Evolutionary conservation across 2,329 filamentous ascomycete species (phyloP).

Genomic region (Stenocarpella maydis): DNA sequence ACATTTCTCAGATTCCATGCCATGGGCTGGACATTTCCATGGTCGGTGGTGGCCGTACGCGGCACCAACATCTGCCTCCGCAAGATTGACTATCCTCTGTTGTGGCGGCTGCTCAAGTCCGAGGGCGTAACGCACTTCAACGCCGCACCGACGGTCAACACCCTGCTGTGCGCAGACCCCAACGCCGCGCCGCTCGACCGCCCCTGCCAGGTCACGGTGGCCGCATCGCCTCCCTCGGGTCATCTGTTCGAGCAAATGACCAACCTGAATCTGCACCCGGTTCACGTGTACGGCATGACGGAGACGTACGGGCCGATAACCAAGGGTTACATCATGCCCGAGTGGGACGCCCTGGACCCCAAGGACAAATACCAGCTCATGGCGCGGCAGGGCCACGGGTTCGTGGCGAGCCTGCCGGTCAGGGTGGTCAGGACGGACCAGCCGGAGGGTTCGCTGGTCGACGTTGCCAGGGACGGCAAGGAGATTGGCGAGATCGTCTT

Average conservation of each 20-base stretch:
- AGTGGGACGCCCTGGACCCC: constrained; percentile 77
- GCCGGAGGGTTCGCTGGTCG: constrained; percentile 69
- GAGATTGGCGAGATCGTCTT: constrained; percentile 73
- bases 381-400: constrained; percentile 94
- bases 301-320: constrained; percentile 97
- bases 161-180: constrained; percentile 81
- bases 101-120: constrained; percentile 88
- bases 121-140: constrained; percentile 95
- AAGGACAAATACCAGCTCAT: constrained; percentile 87
- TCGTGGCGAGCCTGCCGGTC: constrained; percentile 81
- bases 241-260: constrained; percentile 93
- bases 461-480: constrained; percentile 57
- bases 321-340: constrained; percentile 87
- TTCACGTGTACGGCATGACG: constrained; percentile 90
- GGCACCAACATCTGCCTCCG: constrained; percentile 95
- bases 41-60: constrained; percentile 90
- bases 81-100: constrained; percentile 93
- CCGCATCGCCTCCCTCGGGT: constrained; percentile 87
- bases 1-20: constrained; percentile 64
- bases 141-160: constrained; percentile 96
- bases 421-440: constrained; percentile 84
- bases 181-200: constrained; percentile 75
- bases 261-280: constrained; percentile 81
- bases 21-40: constrained; percentile 86
- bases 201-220: constrained; percentile 87